phyloP scores from a whole-genome alignment of 2,329 filamentous ascomycete genomes.

The Fusarium buharicum region DNA sequence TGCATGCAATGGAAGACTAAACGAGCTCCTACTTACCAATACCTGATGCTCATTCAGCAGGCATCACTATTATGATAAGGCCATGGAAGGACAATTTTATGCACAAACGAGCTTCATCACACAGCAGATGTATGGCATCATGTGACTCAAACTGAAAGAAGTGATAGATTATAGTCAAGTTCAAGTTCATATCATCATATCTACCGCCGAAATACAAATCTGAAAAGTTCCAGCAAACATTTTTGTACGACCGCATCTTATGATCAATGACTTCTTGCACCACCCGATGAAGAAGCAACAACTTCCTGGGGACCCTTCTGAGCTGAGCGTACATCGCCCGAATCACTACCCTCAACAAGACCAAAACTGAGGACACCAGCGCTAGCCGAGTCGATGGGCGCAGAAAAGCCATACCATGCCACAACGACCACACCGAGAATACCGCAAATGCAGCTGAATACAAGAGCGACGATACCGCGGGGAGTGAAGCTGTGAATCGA shows the following conservation, averaged over 20 bases:
- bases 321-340: constrained; percentile 6
- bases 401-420: constrained; percentile 68
- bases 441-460: constrained; percentile 76
- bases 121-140: too few species aligned
- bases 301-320: constrained; percentile 29
- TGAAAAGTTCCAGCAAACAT: background rate
- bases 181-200: background rate
- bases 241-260: background rate
- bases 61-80: too few species aligned
- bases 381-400: constrained; percentile 27
- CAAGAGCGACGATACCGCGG: constrained; percentile 77
- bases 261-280: constrained; percentile 14
- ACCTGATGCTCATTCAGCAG: too few species aligned
- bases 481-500: constrained; percentile 66
- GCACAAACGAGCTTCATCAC: too few species aligned
- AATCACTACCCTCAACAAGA: constrained; percentile 34
- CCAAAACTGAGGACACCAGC: constrained; percentile 30
- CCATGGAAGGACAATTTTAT: too few species aligned
- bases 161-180: too few species aligned
- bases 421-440: constrained; percentile 75
- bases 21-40: too few species aligned
- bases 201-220: background rate
- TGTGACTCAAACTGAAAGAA: too few species aligned
- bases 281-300: constrained; percentile 15
- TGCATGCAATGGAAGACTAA: too few species aligned